phyloP scores from a whole-genome alignment of 129 eudicot genomes.

The Sambucus nigra region DNA sequence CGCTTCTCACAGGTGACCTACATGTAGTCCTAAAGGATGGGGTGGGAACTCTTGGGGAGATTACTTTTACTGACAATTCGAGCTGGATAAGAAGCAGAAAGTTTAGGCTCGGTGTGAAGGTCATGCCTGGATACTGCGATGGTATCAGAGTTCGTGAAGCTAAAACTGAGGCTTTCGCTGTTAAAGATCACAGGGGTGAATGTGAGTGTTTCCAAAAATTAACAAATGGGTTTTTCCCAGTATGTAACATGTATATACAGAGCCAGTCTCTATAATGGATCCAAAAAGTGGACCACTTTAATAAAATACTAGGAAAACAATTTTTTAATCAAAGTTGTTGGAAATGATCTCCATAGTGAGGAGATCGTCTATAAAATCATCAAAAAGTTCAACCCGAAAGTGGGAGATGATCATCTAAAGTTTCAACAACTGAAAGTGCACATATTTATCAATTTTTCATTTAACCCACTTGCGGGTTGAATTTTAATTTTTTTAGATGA shows the following conservation, averaged over 20 bases:
- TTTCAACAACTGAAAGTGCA: no score
- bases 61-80: constrained; percentile 44
- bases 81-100: constrained; percentile 57
- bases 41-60: constrained; percentile 45
- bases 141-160: constrained; percentile 48
- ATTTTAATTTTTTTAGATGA: no score
- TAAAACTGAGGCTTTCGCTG: constrained; percentile 50
- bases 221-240: neutral
- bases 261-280: no score
- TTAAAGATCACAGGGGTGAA: constrained; percentile 60
- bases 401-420: no score
- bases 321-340: no score
- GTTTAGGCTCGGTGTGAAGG: constrained; percentile 46
- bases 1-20: constrained; percentile 43
- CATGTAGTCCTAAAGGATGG: constrained; percentile 43
- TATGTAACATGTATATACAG: constrained; percentile 5
- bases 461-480: no score
- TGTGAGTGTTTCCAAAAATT: constrained; percentile 16
- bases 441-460: no score
- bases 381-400: no score
- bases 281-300: no score
- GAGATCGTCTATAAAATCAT: no score
- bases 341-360: no score
- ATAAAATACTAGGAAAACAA: no score
- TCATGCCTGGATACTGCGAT: constrained; percentile 40